Evolutionary conservation across 768 basidiomycete species (phyloP).

Genomic region (Phaeolepiota aurea): DNA sequence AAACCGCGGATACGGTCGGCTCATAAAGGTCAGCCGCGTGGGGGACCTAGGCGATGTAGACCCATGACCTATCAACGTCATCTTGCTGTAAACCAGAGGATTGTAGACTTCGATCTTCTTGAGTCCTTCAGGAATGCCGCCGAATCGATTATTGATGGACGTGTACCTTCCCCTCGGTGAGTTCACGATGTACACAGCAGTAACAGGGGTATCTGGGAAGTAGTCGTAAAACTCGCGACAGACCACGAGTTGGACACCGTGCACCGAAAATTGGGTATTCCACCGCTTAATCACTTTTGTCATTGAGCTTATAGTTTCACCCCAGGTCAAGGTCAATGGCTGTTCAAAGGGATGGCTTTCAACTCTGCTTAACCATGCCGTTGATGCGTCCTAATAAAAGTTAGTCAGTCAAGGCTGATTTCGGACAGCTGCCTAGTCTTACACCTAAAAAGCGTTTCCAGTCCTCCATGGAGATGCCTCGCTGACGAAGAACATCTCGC

Average conservation of each 20-base stretch:
- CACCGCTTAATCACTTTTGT: not conserved
- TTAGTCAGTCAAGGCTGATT: too few species aligned
- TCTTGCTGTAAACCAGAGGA: not conserved
- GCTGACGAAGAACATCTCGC: not conserved
- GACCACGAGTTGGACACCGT: not conserved
- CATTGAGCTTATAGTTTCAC: not conserved
- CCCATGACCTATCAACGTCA: too few species aligned
- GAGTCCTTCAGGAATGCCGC: not conserved
- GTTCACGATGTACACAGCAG: not conserved
- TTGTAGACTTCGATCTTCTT: not conserved
- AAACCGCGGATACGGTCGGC: too few species aligned
- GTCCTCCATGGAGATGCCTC: not conserved
- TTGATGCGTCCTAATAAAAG: not conserved
- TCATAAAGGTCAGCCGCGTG: too few species aligned
- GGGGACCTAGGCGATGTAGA: too few species aligned
- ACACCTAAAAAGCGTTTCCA: not conserved
- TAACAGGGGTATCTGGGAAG: not conserved
- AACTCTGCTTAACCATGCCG: not conserved
- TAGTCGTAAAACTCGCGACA: not conserved
- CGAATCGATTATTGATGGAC: not conserved
- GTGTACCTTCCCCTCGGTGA: not conserved
- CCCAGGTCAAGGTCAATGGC: not conserved
- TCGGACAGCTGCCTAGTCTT: too few species aligned
- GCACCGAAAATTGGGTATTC: not conserved
- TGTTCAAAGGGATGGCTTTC: not conserved